Conservation (phyloP, 2,329 filamentous ascomycete species). For the Talaromyces piceae region DNA sequence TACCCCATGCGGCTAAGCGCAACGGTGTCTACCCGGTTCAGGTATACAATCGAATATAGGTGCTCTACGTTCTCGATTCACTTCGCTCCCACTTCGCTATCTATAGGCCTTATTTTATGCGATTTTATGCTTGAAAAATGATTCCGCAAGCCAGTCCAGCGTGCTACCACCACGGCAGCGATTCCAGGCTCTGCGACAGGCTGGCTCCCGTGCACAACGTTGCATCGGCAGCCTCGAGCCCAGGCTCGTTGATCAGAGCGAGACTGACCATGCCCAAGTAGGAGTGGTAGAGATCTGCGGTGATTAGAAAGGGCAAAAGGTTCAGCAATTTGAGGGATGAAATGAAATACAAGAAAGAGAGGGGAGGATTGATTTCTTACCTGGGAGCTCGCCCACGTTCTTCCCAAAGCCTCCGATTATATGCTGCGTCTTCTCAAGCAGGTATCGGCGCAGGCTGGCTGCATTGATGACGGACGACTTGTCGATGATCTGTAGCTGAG, state of each 20-base stretch:
- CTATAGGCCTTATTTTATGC: no score
- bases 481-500: slow-evolving; percentile 47
- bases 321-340: no score
- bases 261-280: slow-evolving; percentile 81
- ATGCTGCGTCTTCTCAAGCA: slow-evolving; percentile 82
- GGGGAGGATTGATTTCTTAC: slow-evolving; percentile 30
- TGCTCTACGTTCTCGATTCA: background rate
- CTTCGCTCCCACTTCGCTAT: background rate
- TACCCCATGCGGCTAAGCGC: slow-evolving; percentile 3
- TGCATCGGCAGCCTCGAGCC: slow-evolving; percentile 64
- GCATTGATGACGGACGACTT: slow-evolving; percentile 52
- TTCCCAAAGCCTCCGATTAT: slow-evolving; percentile 78
- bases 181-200: slow-evolving; percentile 32
- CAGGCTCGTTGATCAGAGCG: slow-evolving; percentile 62
- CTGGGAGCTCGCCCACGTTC: slow-evolving; percentile 58
- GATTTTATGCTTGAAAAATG: background rate
- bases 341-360: no score
- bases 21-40: background rate
- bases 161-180: slow-evolving; percentile 32
- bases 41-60: background rate
- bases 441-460: slow-evolving; percentile 61
- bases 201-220: slow-evolving; percentile 64
- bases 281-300: slow-evolving; percentile 69
- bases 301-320: background rate
- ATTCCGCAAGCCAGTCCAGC: background rate